Percentiles rank a stretch among this genome's conserved stretches.
Evolutionary conservation across 176 grass and related monocot species (phyloP).

Genomic region (Tillandsia fasciculata): DNA sequence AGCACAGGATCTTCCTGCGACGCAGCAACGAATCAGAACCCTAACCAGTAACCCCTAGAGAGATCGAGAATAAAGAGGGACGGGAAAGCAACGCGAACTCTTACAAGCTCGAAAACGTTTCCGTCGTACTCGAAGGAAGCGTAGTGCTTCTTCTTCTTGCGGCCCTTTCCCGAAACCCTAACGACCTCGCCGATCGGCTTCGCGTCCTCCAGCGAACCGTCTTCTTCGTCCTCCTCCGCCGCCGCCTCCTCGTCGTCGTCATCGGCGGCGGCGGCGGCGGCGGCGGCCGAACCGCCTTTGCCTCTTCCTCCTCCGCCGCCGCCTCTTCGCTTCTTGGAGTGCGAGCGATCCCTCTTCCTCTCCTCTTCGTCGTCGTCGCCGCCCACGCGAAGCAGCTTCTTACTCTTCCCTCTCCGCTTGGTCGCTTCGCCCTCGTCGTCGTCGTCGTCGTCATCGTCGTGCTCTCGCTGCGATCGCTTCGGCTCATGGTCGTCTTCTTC

Average conservation of each 20-base stretch:
- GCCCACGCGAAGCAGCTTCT: constrained; percentile 22
- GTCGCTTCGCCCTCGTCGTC: constrained; percentile 17
- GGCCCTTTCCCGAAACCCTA: constrained; percentile 73
- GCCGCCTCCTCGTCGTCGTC: constrained; percentile 38
- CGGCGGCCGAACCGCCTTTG: constrained; percentile 24
- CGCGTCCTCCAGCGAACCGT: constrained; percentile 24
- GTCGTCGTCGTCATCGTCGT: constrained; percentile 13
- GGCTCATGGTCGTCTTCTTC: constrained; percentile 42
- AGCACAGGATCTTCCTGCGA: constrained; percentile 89
- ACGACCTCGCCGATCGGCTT: constrained; percentile 45
- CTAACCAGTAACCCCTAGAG: constrained; percentile 3
- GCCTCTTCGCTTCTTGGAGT: constrained; percentile 10
- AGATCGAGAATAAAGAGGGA: constrained; percentile 16
- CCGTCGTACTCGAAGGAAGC: constrained; percentile 81
- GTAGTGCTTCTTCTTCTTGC: constrained; percentile 58
- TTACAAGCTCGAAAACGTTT: constrained; percentile 74
- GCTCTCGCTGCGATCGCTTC: constrained; percentile 10
- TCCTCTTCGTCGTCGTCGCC: constrained; percentile 43
- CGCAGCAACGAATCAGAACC: constrained; percentile 1
- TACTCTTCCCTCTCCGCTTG: constrained; percentile 17
- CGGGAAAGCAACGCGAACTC: background rate
- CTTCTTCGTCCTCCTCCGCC: constrained; percentile 17
- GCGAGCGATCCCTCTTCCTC: background rate
- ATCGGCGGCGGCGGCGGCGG: constrained; percentile 35
- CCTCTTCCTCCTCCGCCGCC: background rate